Conservation (phyloP, 495 filamentous ascomycete species). For the Neohortaea acidophila region DNA sequence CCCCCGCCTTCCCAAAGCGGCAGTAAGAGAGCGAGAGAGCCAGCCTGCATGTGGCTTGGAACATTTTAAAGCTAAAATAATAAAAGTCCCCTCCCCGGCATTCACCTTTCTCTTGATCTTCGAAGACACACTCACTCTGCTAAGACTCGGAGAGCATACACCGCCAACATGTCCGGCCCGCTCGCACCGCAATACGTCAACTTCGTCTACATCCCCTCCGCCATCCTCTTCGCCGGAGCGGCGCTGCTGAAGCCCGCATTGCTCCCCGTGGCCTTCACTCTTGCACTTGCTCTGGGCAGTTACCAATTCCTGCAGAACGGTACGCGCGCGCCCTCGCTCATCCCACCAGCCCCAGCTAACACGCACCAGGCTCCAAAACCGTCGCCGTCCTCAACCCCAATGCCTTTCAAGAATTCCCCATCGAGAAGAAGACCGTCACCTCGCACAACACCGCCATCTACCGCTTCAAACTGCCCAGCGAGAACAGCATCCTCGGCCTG, state of each 20-base stretch:
- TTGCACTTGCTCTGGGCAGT: constrained; percentile 43
- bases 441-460: constrained; percentile 99
- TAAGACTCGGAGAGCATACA: constrained; percentile 10
- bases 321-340: constrained; percentile 26
- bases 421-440: constrained; percentile 80
- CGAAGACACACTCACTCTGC: too few relatives aligned
- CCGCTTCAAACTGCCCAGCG: constrained; percentile 67
- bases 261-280: constrained; percentile 51
- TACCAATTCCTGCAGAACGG: constrained; percentile 48
- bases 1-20: too few relatives aligned
- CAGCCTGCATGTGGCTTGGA: too few relatives aligned
- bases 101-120: too few relatives aligned
- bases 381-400: constrained; percentile 78
- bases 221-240: constrained; percentile 58
- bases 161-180: constrained; percentile 23
- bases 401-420: constrained; percentile 73
- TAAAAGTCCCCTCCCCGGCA: too few relatives aligned
- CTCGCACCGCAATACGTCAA: constrained; percentile 44
- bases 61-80: too few relatives aligned
- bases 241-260: constrained; percentile 67
- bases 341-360: constrained; percentile 17
- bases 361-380: constrained; percentile 47
- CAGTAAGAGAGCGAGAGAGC: too few relatives aligned
- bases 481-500: constrained; percentile 73
- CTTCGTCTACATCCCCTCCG: constrained; percentile 74